phyloP scores from a whole-genome alignment of 768 basidiomycete genomes.

The Termitomyces sp. region DNA sequence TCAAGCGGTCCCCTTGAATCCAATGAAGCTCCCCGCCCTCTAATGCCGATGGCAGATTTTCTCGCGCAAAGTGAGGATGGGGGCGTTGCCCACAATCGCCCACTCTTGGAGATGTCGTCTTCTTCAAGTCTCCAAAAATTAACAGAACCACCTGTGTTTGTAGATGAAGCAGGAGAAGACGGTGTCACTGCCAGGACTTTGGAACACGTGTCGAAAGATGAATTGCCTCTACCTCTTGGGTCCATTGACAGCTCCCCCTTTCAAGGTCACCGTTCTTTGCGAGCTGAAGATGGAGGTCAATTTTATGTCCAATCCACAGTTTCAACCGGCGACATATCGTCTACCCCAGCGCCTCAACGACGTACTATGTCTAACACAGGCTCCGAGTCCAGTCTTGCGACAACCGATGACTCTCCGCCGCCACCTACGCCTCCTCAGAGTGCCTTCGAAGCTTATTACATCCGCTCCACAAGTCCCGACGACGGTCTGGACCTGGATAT shows the following conservation, averaged over 20 bases:
- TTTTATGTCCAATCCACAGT: neutral
- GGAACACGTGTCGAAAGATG: neutral
- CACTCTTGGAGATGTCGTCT: neutral
- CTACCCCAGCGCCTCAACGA: neutral
- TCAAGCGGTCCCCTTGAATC: neutral
- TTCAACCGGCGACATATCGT: neutral
- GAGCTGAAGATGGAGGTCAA: neutral
- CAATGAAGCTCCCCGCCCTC: neutral
- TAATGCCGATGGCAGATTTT: neutral
- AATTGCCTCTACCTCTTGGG: neutral
- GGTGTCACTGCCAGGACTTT: too few species aligned
- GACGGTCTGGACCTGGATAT: constrained; percentile 2
- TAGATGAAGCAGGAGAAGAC: neutral
- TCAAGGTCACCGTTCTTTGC: neutral
- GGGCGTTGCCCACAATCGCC: neutral
- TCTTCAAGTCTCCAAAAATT: neutral
- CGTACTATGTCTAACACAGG: neutral
- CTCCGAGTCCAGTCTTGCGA: constrained; percentile 9
- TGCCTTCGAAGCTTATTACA: constrained; percentile 6
- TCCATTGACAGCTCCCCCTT: neutral
- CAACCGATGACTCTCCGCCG: constrained; percentile 12
- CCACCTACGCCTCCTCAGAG: constrained; percentile 9
- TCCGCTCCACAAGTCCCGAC: constrained; percentile 10
- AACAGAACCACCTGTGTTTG: neutral
- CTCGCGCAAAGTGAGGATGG: neutral